These are phyloP conservation scores for Peltaster fructicola DNA, from an alignment of 2,329 filamentous ascomycete genomes.

Conservation along the genomic window DNA sequence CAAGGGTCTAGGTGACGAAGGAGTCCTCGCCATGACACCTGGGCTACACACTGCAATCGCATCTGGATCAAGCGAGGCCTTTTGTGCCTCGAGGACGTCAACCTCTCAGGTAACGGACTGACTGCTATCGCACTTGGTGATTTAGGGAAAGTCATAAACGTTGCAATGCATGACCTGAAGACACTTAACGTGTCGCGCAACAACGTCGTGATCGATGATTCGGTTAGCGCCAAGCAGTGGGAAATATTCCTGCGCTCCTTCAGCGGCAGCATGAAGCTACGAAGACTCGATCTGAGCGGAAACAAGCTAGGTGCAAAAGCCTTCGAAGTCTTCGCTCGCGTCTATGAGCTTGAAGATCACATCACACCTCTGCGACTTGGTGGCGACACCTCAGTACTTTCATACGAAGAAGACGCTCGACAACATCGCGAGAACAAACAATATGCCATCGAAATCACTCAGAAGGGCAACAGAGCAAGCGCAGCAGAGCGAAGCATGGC, in stretches of 20 bases:
- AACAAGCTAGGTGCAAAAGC: conserved; percentile 27
- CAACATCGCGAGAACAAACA: conserved; percentile 1
- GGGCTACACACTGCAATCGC: conserved; percentile 24
- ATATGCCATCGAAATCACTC: background rate
- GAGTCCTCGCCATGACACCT: conserved; percentile 24
- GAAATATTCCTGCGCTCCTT: conserved; percentile 27
- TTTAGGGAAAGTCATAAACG: conserved; percentile 24
- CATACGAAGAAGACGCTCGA: conserved; percentile 10
- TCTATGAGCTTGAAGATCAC: conserved; percentile 21
- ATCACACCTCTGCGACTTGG: conserved; percentile 16
- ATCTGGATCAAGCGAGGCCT: conserved; percentile 13
- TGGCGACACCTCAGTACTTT: conserved; percentile 9
- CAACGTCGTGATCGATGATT: conserved; percentile 21
- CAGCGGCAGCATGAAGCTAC: conserved; percentile 23
- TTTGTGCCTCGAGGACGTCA: conserved; percentile 28
- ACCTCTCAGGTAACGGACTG: conserved; percentile 27
- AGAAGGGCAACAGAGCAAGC: conserved; percentile 1
- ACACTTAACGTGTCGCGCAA: conserved; percentile 32
- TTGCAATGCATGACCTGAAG: conserved; percentile 27
- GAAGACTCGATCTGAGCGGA: conserved; percentile 27
- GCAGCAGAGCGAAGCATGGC: conserved; percentile 7
- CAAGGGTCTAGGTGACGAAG: conserved; percentile 30
- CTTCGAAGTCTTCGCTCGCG: conserved; percentile 27
- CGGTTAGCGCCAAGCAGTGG: conserved; percentile 24
- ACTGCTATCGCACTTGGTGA: conserved; percentile 24